phyloP scores from a whole-genome alignment of 2,329 filamentous ascomycete species.

The Cryphonectria naterciae region DNA sequence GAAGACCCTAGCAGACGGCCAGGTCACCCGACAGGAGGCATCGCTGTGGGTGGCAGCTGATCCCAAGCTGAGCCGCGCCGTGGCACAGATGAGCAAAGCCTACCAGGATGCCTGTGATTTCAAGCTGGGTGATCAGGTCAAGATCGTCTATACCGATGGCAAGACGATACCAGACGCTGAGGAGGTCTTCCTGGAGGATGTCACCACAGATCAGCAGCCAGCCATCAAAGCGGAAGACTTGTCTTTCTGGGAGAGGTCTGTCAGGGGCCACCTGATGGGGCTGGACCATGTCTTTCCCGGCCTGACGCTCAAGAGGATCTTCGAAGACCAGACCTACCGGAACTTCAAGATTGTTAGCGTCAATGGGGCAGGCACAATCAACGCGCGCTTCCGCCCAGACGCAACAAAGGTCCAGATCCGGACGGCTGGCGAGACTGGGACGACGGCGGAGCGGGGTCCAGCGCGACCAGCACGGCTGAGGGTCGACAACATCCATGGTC shows the following conservation, averaged over 20 bases:
- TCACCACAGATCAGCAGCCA: conserved; percentile 45
- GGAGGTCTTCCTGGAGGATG: conserved; percentile 64
- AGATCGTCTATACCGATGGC: conserved; percentile 61
- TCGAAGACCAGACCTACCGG: conserved; percentile 59
- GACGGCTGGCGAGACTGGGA: conserved; percentile 42
- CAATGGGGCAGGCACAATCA: conserved; percentile 49
- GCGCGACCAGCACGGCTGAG: conserved; percentile 42
- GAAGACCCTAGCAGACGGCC: conserved; percentile 28
- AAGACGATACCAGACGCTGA: conserved; percentile 57
- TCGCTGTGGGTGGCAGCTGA: conserved; percentile 55
- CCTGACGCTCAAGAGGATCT: conserved; percentile 69
- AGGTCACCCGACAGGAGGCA: conserved; percentile 44
- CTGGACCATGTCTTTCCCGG: conserved; percentile 73
- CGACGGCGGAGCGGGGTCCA: conserved; percentile 34
- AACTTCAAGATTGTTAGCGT: conserved; percentile 65
- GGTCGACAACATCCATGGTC: conserved; percentile 66
- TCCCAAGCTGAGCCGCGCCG: conserved; percentile 63
- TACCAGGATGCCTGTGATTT: conserved; percentile 75
- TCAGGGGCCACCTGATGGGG: conserved; percentile 39
- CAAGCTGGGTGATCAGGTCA: conserved; percentile 68
- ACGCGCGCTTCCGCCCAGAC: conserved; percentile 49
- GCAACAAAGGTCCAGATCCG: conserved; percentile 39
- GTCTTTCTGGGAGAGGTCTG: conserved; percentile 42
- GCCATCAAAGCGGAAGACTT: conserved; percentile 40
- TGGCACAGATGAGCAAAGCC: conserved; percentile 73